A percentile compares a stretch with the other conserved stretches of the same genome.
phyloP scores from a whole-genome alignment of 495 filamentous ascomycete species.

The Sphaerosporella brunnea region DNA sequence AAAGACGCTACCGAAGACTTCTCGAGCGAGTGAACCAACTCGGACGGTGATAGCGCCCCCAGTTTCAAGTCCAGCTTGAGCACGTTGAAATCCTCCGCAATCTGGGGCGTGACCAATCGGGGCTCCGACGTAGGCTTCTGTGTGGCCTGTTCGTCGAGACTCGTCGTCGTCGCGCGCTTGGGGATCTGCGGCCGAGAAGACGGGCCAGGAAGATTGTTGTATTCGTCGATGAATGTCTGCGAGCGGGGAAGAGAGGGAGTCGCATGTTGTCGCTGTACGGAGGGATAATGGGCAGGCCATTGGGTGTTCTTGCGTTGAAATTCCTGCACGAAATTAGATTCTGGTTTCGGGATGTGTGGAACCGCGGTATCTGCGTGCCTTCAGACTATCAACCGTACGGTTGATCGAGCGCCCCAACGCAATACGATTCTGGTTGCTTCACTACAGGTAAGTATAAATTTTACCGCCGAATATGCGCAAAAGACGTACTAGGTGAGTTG shows the following conservation, averaged over 20 bases:
- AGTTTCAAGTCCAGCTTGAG: conserved; percentile 88
- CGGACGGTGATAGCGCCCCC: conserved; percentile 63
- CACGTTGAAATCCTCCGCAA: conserved; percentile 88
- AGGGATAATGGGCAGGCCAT: conserved; percentile 93
- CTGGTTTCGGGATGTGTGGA: too few relatives aligned
- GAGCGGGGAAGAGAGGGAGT: conserved; percentile 30
- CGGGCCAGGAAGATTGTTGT: conserved; percentile 10
- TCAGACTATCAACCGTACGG: conserved; percentile 58
- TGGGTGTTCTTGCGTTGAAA: conserved; percentile 74
- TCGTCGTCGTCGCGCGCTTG: conserved; percentile 61
- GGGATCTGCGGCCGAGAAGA: conserved; percentile 34
- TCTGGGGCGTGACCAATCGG: conserved; percentile 74
- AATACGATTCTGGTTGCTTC: conserved; percentile 78
- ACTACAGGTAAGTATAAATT: conserved; percentile 23
- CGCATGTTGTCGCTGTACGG: conserved; percentile 46
- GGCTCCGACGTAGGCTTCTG: conserved; percentile 39
- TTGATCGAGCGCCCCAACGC: conserved; percentile 71
- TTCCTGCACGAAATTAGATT: conserved; percentile 30
- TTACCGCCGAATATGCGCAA: background rate
- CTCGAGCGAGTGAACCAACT: conserved; percentile 91
- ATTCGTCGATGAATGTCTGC: conserved; percentile 15
- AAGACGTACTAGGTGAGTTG: conserved; percentile 45
- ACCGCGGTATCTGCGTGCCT: conserved; percentile 14
- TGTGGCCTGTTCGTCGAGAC: conserved; percentile 34
- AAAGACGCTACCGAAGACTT: conserved; percentile 76